Base-by-base conservation (phyloP, 2,329 filamentous ascomycete genomes). In the Botryosphaeria dothidea region DNA sequence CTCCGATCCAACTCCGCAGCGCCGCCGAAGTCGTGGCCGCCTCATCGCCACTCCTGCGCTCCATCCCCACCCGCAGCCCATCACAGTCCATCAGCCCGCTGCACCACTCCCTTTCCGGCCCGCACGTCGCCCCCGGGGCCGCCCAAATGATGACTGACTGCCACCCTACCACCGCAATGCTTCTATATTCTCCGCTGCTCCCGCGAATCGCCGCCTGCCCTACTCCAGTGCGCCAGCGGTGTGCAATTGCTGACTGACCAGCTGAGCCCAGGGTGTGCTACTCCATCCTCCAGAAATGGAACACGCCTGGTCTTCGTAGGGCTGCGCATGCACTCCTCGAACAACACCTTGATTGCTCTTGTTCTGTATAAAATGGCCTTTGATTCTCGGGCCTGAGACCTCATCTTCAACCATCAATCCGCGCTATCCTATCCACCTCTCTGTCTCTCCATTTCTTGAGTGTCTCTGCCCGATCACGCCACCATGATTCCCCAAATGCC, bases 211-310 rank as follows among this genome's bases (percentile, higher is more conserved):
- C 11, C 17, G 21, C 23, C 19, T 9, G 13, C 21, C 21, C 4
- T 46, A 2, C 43, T 15, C 8, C 4, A 34, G 15, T 5, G 27
- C 15, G 27, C 56, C 56, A 36, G 56, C 56, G 56, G 56, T 60
- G 56, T 60, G 56, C 36, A n/a, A n/a, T 60, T 60, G 56, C 56
- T 60, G 56, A 60, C 56, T 46, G 56, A 60, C 38, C 23, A 60
- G 56, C 56, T 60, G 56, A 60, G 27, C 38, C 56, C 54, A n/a
- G 41, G 36, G 17, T 45, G 38, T 29, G 54, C n/a, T 2, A 17
- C 36, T 13, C 8, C 7, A 23, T 3, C 11, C 8, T 31, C 54
- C 56, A 46, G 38, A 60, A 60, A 46, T 60, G 56, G 56, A 60
- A 60, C 11, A 21, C 27, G 17, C 49, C 15, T 11, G 17, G 27